Conservation (phyloP, 1,139 yeast genomes). For the Pneumocystis sp. region DNA sequence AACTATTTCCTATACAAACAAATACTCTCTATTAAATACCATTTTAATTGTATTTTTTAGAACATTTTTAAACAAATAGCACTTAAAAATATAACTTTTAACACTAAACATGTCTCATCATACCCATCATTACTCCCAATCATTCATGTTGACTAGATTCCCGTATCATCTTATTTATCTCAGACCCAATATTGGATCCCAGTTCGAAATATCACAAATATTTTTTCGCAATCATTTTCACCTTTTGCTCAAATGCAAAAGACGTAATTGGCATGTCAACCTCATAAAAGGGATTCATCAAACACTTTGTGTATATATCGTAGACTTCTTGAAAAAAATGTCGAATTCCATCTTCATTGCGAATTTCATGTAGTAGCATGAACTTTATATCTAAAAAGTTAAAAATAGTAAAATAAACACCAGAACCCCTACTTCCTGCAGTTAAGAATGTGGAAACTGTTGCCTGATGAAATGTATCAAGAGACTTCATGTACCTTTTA, state of each 20-base stretch:
- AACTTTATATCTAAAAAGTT: slow-evolving; percentile 42
- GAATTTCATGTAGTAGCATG: slow-evolving; percentile 55
- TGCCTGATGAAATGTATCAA: slow-evolving; percentile 77
- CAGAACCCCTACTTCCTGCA: slow-evolving; percentile 41
- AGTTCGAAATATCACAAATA: slow-evolving; percentile 33
- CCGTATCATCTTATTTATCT: no score
- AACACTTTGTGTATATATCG: slow-evolving; percentile 73
- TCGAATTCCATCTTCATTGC: slow-evolving; percentile 57
- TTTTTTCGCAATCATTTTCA: slow-evolving; percentile 59
- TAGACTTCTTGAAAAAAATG: slow-evolving; percentile 76
- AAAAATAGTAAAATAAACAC: background rate
- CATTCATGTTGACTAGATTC: no score
- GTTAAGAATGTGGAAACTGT: slow-evolving; percentile 71
- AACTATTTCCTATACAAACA: no score
- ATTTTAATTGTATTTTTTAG: no score
- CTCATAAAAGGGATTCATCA: slow-evolving; percentile 74
- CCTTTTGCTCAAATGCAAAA: slow-evolving; percentile 61
- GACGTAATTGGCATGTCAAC: slow-evolving; percentile 62
- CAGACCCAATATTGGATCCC: no score
- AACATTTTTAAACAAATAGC: no score
- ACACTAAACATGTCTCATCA: no score
- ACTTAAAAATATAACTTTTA: no score
- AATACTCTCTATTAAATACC: no score
- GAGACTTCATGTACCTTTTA: slow-evolving; percentile 43
- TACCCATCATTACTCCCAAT: no score